A percentile compares a stretch with the other conserved stretches of the same genome.
Evolutionary conservation across 2,329 filamentous ascomycete genomes (phyloP).

Genomic region (Lojkania enalia): DNA sequence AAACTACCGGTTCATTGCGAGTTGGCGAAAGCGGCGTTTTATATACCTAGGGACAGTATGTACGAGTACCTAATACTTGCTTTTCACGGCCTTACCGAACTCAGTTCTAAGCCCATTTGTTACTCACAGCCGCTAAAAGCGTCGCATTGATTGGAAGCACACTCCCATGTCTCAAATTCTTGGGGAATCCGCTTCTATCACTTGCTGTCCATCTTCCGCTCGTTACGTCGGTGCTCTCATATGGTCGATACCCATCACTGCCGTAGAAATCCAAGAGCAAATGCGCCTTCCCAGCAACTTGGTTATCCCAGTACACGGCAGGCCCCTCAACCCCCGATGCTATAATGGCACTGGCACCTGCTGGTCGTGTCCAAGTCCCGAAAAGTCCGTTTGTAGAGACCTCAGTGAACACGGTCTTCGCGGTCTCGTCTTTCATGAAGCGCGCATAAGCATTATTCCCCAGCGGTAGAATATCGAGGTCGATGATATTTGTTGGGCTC

Average conservation of each 20-base stretch:
- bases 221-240: slow-evolving; percentile 50
- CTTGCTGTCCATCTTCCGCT: slow-evolving; percentile 55
- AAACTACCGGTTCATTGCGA: too few relatives aligned
- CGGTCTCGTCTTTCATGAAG: slow-evolving; percentile 60
- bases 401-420: slow-evolving; percentile 57
- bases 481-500: slow-evolving; percentile 55
- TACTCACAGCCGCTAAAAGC: slow-evolving; percentile 48
- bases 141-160: slow-evolving; percentile 54
- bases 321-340: slow-evolving; percentile 36
- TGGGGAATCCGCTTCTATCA: slow-evolving; percentile 49
- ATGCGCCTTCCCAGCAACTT: slow-evolving; percentile 43
- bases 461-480: slow-evolving; percentile 59
- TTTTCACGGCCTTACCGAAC: background rate
- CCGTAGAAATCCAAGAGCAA: slow-evolving; percentile 50
- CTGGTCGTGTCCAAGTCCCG: slow-evolving; percentile 56
- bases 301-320: slow-evolving; percentile 40
- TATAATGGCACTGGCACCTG: slow-evolving; percentile 50
- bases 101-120: slow-evolving; percentile 25
- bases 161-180: slow-evolving; percentile 56
- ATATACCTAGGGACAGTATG: too few relatives aligned
- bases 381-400: slow-evolving; percentile 54
- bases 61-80: too few relatives aligned
- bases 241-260: slow-evolving; percentile 56
- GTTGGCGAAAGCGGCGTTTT: too few relatives aligned
- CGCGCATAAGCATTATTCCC: slow-evolving; percentile 52